A percentile compares a stretch with the other conserved stretches of the same genome.
Conservation (phyloP, 2,329 filamentous ascomycete genomes). For the Chaetothyriales sp. region DNA sequence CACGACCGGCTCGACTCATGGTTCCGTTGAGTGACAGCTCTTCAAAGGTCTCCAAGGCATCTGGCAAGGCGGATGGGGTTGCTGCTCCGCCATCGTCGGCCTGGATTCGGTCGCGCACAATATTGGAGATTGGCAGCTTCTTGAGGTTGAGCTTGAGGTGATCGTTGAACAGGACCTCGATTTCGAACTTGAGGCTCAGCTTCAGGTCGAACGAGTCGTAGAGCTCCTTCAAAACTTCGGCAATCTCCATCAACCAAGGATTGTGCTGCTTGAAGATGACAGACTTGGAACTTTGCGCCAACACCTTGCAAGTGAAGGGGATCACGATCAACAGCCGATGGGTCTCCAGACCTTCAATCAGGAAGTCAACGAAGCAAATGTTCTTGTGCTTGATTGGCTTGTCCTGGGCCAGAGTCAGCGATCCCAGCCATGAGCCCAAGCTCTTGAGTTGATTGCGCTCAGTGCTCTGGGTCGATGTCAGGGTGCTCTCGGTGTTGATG, state of each 20-base stretch:
- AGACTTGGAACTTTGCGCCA: slow-evolving; percentile 70
- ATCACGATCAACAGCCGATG: slow-evolving; percentile 85
- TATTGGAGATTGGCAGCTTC: slow-evolving; percentile 69
- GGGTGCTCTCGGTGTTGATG: slow-evolving; percentile 75
- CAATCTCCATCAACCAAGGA: slow-evolving; percentile 94
- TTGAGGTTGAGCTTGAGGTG: slow-evolving; percentile 74
- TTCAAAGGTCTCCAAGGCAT: slow-evolving; percentile 67
- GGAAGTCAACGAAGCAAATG: slow-evolving; percentile 88
- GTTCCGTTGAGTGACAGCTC: slow-evolving; percentile 58
- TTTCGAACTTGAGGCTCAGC: slow-evolving; percentile 94
- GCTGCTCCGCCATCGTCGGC: slow-evolving; percentile 29
- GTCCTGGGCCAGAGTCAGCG: slow-evolving; percentile 80
- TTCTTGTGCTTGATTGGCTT: slow-evolving; percentile 94
- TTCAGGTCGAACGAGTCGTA: slow-evolving; percentile 90
- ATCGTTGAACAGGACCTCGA: slow-evolving; percentile 91
- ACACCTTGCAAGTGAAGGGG: slow-evolving; percentile 92
- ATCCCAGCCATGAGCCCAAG: slow-evolving; percentile 81
- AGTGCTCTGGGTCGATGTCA: slow-evolving; percentile 53
- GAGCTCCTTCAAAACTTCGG: slow-evolving; percentile 77
- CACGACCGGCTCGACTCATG: slow-evolving; percentile 52
- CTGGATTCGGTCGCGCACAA: slow-evolving; percentile 53
- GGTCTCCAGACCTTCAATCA: slow-evolving; percentile 85
- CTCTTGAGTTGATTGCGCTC: slow-evolving; percentile 87
- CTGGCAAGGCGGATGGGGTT: slow-evolving; percentile 47
- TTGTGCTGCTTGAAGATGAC: slow-evolving; percentile 88